Percentiles rank a stretch among this genome's conserved stretches.
phyloP scores from a whole-genome alignment of 2,329 filamentous ascomycete genomes.

The Cryphonectria carpinicola region DNA sequence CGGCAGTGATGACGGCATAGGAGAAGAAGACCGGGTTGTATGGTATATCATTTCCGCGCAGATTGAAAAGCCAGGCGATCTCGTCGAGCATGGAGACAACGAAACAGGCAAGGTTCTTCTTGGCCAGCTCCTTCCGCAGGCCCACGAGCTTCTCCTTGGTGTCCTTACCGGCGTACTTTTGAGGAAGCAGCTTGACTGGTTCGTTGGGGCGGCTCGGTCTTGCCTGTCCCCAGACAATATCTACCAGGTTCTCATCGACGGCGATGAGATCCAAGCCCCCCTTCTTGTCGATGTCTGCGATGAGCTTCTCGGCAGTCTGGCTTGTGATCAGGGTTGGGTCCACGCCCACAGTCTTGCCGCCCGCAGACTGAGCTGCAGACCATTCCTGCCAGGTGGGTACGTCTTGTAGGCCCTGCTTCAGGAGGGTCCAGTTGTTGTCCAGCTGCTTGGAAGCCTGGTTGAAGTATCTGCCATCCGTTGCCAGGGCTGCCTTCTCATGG shows the following conservation, averaged over 20 bases:
- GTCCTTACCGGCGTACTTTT: slow-evolving; percentile 79
- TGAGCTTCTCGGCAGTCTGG: slow-evolving; percentile 66
- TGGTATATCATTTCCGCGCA: slow-evolving; percentile 91
- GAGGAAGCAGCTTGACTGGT: slow-evolving; percentile 70
- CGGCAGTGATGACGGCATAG: slow-evolving; percentile 85
- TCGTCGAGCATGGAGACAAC: slow-evolving; percentile 96
- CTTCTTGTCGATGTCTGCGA: slow-evolving; percentile 84
- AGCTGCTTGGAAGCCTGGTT: slow-evolving; percentile 93
- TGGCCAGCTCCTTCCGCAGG: slow-evolving; percentile 86
- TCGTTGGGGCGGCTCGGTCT: slow-evolving; percentile 77
- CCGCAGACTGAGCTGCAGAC: slow-evolving; percentile 83
- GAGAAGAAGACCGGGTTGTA: slow-evolving; percentile 99
- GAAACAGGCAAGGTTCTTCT: slow-evolving; percentile 85
- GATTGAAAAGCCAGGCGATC: slow-evolving; percentile 97
- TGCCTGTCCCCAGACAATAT: slow-evolving; percentile 79
- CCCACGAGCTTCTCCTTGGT: slow-evolving; percentile 83
- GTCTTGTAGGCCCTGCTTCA: slow-evolving; percentile 92
- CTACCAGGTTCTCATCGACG: slow-evolving; percentile 83
- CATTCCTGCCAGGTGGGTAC: slow-evolving; percentile 98
- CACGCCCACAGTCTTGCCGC: slow-evolving; percentile 86
- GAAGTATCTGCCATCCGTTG: slow-evolving; percentile 97
- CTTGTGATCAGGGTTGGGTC: slow-evolving; percentile 86
- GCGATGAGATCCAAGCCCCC: slow-evolving; percentile 78
- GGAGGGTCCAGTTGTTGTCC: slow-evolving; percentile 84
- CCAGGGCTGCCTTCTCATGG: slow-evolving; percentile 81